Evolutionary conservation across 2,329 filamentous ascomycete genomes (phyloP).

Genomic region (Ophiocordyceps unilateralis): DNA sequence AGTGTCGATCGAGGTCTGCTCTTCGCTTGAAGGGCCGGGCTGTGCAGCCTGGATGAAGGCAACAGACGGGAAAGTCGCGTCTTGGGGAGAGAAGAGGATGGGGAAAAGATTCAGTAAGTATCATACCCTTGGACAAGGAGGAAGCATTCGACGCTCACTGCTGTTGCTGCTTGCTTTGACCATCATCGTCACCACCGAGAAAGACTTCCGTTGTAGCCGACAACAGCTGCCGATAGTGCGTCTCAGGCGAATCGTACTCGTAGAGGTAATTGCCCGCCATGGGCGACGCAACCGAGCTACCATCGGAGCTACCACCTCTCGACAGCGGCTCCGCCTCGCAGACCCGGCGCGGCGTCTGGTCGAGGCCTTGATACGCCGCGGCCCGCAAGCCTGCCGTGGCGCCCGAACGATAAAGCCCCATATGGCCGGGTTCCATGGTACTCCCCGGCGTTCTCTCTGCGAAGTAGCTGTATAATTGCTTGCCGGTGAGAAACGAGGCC

Average conservation of each 20-base stretch:
- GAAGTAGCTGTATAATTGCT: too few relatives aligned
- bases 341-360: too few relatives aligned
- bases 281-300: constrained; percentile 12
- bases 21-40: constrained; percentile 30
- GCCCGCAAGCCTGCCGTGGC: too few relatives aligned
- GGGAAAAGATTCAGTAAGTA: not conserved
- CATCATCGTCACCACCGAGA: too few relatives aligned
- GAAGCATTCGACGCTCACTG: not conserved
- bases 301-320: constrained; percentile 13
- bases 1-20: constrained; percentile 38
- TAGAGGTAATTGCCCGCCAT: constrained; percentile 12
- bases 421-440: too few relatives aligned
- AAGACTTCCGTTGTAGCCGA: too few relatives aligned
- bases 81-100: not conserved
- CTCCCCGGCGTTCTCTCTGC: too few relatives aligned
- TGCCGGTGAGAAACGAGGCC: too few relatives aligned
- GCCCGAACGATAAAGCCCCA: too few relatives aligned
- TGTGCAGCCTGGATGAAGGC: constrained; percentile 23
- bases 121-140: too few relatives aligned
- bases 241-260: constrained; percentile 1
- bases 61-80: constrained; percentile 18
- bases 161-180: not conserved
- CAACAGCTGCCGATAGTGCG: too few relatives aligned
- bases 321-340: constrained; percentile 11
- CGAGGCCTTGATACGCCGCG: too few relatives aligned